phyloP scores from a whole-genome alignment of 257 asterid genomes.

The Mentha longifolia region DNA sequence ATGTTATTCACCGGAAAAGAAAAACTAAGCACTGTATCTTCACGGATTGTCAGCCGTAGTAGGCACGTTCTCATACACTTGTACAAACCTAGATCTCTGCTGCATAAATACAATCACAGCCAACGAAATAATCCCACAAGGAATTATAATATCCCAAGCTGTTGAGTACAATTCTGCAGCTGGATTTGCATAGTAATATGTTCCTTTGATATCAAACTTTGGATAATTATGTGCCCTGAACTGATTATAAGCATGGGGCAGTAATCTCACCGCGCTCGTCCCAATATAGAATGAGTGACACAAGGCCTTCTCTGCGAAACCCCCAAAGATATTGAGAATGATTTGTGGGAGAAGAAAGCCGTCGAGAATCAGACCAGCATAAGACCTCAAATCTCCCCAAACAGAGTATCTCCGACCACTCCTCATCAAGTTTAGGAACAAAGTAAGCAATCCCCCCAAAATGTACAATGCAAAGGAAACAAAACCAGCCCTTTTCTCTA shows the following conservation, averaged over 20 bases:
- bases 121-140: no score
- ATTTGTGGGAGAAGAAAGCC: constrained; percentile 81
- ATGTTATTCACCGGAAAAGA: no score
- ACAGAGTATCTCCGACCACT: constrained; percentile 27
- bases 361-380: constrained; percentile 68
- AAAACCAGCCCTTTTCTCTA: constrained; percentile 43
- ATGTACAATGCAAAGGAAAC: constrained; percentile 44
- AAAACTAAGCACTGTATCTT: no score
- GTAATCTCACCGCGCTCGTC: no score
- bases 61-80: constrained; percentile 63
- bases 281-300: no score
- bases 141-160: no score
- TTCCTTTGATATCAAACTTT: no score
- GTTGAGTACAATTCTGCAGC: no score
- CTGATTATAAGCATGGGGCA: no score
- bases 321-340: constrained; percentile 49
- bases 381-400: no score
- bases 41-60: constrained; percentile 33
- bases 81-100: constrained; percentile 56
- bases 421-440: constrained; percentile 44
- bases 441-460: constrained; percentile 52
- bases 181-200: no score
- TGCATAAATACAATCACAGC: constrained; percentile 61
- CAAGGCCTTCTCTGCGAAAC: constrained; percentile 50
- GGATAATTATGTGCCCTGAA: no score